Evolutionary conservation across 139 green algal species (phyloP), one percentile per base, ranked within the genome.

Genomic region (Desmodesmus armatus): DNA sequence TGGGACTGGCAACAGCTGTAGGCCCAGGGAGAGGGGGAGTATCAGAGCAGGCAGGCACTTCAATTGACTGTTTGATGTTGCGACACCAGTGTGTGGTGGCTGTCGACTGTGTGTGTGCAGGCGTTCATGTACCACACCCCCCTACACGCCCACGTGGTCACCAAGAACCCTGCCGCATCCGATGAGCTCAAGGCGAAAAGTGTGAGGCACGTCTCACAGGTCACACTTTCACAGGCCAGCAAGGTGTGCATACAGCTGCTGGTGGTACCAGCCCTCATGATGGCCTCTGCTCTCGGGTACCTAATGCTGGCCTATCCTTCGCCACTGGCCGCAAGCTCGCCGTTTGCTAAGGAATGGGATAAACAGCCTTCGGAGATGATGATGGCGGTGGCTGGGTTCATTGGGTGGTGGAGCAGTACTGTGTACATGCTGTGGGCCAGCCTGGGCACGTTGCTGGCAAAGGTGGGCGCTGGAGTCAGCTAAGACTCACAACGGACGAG

Each of bases 361-460:
- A 65, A 43, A 15, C 5, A 77, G 62, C 41, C 78, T 15, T 63
- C 63, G 23, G 62, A 31, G 62, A 5, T 76, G 78, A 65, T 49
- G 9, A 53, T 47, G 11, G 44, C 31, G 11, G 47, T 55, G n/a
- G 35, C 78, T 21, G 78, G 78, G 37, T 84, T 84, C 31, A 29
- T 84, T 29, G 78, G 41, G 29, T 84, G 78, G 58, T 84, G 78
- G 78, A 40, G 62, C 23, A 51, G 29, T n/a, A 55, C 4, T 37
- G 35, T 11, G 3, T 77, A 51, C 17, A 70, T 72, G 2, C 41
- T 15, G 2, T 84, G 62, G 62, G 63, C 39, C 0, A 47, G 41
- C 23, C 23, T 77, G 3, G 62, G 62, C 13, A 29, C 77, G 62
- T 5, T 84, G 62, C 66, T 84, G 19, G 27, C 62, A 55, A 49